These are phyloP conservation scores for Orbilia oligospora DNA, from an alignment of 2,329 filamentous ascomycete species.

Conservation along the genomic window DNA sequence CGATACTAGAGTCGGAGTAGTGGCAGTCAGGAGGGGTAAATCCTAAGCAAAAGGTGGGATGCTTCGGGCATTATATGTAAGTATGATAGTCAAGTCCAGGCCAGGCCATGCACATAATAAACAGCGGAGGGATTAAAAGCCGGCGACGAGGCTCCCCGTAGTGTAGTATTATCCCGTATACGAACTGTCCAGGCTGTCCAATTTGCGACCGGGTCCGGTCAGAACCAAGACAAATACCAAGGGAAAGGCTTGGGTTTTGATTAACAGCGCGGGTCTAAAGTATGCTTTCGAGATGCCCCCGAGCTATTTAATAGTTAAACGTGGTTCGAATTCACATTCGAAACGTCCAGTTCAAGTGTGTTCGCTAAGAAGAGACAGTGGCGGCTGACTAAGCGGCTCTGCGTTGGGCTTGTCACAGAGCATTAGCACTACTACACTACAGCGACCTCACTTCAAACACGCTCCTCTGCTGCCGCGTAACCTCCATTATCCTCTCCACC, in stretches of 20 bases:
- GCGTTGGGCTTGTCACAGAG: conserved; percentile 35
- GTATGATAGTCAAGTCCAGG: no score
- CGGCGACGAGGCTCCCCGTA: conserved; percentile 10
- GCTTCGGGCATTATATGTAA: conserved; percentile 46
- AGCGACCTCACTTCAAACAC: conserved; percentile 42
- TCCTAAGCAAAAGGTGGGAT: conserved; percentile 47
- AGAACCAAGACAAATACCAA: neutral
- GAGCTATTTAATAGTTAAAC: neutral
- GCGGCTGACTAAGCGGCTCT: conserved; percentile 53
- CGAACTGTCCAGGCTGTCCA: conserved; percentile 7
- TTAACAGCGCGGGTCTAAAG: neutral
- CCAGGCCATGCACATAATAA: neutral
- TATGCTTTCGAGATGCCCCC: neutral
- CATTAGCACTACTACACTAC: no score
- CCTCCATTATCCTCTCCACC: conserved; percentile 40
- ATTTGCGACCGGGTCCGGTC: neutral
- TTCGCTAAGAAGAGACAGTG: neutral
- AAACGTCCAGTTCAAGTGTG: neutral
- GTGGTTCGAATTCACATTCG: neutral
- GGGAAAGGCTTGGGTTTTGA: neutral
- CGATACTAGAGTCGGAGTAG: neutral
- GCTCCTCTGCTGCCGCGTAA: conserved; percentile 54
- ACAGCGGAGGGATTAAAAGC: conserved; percentile 51
- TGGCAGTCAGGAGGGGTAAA: conserved; percentile 13
- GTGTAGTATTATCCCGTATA: neutral